A percentile compares a stretch with the other conserved stretches of the same genome.
Evolutionary conservation across 2,329 filamentous ascomycete species (phyloP).

Genomic region (Zymoseptoria tritici): DNA sequence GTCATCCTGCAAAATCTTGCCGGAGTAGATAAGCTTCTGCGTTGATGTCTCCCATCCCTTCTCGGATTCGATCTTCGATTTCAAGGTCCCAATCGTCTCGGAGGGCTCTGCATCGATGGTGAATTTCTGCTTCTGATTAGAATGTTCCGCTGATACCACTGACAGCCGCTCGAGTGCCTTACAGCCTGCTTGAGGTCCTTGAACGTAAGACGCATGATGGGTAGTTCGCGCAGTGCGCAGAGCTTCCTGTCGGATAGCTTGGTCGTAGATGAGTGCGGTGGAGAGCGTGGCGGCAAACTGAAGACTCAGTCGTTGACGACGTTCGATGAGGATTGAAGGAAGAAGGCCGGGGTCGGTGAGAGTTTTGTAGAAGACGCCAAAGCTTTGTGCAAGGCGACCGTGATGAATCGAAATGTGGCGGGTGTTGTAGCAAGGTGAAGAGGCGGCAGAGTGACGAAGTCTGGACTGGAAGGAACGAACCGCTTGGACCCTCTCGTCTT

Average conservation of each 20-base stretch:
- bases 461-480: neutral
- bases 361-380: neutral
- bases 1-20: constrained; percentile 97
- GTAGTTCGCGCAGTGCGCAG: constrained; percentile 2
- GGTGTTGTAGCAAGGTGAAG: neutral
- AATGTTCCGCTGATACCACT: too few relatives aligned
- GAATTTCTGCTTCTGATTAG: constrained; percentile 63
- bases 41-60: constrained; percentile 89
- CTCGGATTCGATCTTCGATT: constrained; percentile 83
- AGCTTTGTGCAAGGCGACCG: neutral
- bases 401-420: neutral
- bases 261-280: neutral
- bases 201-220: constrained; percentile 62
- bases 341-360: neutral
- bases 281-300: constrained; percentile 1
- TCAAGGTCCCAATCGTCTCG: constrained; percentile 81
- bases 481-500: neutral
- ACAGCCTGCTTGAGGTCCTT: constrained; percentile 79
- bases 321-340: neutral
- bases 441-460: constrained; percentile 1
- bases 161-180: too few relatives aligned
- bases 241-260: neutral
- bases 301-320: neutral
- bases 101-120: constrained; percentile 88
- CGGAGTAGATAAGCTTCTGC: constrained; percentile 97